These are phyloP conservation scores for Fusarium goolgardi DNA, from an alignment of 2,329 filamentous ascomycete species.

Conservation along the genomic window DNA sequence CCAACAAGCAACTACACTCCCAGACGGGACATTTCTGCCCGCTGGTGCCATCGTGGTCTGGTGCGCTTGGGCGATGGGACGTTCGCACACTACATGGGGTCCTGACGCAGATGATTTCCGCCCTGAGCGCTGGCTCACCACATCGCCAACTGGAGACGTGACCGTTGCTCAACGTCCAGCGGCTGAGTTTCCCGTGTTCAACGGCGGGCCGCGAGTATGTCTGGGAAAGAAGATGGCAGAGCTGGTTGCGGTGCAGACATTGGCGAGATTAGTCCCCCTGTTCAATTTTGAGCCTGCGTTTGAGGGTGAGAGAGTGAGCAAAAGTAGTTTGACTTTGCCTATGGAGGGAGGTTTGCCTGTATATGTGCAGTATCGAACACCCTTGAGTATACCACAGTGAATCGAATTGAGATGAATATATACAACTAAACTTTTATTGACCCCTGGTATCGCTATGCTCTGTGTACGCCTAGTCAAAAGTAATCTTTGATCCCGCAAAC, in stretches of 20 bases:
- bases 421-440: conserved; percentile 33
- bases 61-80: conserved; percentile 73
- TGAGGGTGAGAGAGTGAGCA: conserved; percentile 63
- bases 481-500: conserved; percentile 69
- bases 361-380: conserved; percentile 25
- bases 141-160: conserved; percentile 47
- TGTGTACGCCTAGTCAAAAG: conserved; percentile 61
- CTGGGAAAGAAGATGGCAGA: conserved; percentile 75
- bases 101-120: conserved; percentile 65
- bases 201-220: conserved; percentile 70
- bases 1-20: conserved; percentile 62
- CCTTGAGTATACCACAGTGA: neutral
- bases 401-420: neutral
- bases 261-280: conserved; percentile 59
- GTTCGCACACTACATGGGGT: conserved; percentile 68
- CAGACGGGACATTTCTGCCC: conserved; percentile 70
- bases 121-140: conserved; percentile 67
- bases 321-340: conserved; percentile 71
- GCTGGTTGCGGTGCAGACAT: conserved; percentile 66
- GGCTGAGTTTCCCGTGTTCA: conserved; percentile 72
- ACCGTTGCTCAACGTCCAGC: conserved; percentile 58
- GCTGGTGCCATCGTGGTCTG: conserved; percentile 67
- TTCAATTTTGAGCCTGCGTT: conserved; percentile 64
- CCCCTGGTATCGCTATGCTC: conserved; percentile 38
- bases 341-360: conserved; percentile 70